Conservation (phyloP, 768 basidiomycete genomes). For the Piloderma croceum region DNA sequence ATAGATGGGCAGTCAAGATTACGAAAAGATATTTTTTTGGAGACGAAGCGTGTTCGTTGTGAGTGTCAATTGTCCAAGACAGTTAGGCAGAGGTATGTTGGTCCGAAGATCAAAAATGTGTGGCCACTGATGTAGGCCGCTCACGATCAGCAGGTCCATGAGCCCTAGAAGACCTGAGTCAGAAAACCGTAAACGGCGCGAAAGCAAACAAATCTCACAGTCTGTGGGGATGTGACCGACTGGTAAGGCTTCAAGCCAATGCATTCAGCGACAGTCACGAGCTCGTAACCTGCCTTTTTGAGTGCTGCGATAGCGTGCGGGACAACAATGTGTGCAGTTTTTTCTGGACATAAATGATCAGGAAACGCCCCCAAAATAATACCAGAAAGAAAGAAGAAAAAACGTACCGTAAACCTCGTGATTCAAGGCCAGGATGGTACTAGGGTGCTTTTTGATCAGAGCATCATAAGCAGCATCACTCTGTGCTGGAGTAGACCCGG, state of each 20-base stretch:
- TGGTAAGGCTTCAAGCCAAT: slow-evolving; percentile 29
- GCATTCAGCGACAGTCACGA: background rate
- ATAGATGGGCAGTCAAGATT: no score
- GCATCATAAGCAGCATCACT: background rate
- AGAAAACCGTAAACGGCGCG: no score
- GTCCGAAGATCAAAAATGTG: no score
- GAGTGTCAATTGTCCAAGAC: no score
- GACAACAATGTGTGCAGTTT: background rate
- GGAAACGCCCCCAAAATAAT: no score
- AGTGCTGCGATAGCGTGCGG: background rate
- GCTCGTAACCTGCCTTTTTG: background rate
- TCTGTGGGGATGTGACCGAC: slow-evolving; percentile 22
- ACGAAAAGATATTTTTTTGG: no score
- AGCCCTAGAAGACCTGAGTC: no score
- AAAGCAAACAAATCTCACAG: no score
- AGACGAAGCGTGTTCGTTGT: no score
- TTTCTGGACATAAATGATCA: background rate
- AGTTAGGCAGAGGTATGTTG: no score
- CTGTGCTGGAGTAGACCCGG: background rate
- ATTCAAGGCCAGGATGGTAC: background rate
- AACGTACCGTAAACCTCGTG: background rate
- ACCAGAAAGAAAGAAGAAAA: background rate
- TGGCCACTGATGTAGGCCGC: no score
- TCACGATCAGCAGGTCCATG: no score
- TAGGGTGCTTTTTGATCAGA: background rate